phyloP scores from a whole-genome alignment of 805 yeast species.

The Starmerella powellii region DNA sequence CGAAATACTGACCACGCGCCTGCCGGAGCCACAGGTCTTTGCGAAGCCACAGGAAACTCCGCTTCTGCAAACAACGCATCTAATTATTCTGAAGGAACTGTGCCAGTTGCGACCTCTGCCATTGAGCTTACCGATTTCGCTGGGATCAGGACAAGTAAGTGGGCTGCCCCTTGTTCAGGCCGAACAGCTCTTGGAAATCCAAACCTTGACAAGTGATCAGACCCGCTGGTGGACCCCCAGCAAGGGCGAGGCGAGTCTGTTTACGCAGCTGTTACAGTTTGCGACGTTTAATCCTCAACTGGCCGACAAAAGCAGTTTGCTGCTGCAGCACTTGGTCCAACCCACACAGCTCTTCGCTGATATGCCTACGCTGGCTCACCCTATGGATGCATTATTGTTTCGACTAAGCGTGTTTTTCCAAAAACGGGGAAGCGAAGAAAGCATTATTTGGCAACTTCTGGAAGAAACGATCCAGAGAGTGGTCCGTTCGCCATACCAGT shows the following conservation, averaged over 20 bases:
- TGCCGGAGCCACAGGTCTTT: conserved; percentile 29
- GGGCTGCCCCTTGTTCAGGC: conserved; percentile 24
- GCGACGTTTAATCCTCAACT: conserved; percentile 30
- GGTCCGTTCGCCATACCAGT: conserved; percentile 69
- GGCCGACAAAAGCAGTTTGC: conserved; percentile 36
- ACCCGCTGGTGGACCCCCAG: conserved; percentile 71
- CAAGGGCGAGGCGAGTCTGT: conserved; percentile 42
- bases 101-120: conserved; percentile 11
- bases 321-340: conserved; percentile 39
- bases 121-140: conserved; percentile 4
- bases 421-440: neutral
- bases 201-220: conserved; percentile 40
- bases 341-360: conserved; percentile 45
- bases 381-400: conserved; percentile 42
- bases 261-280: conserved; percentile 51
- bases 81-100: conserved; percentile 10
- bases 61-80: conserved; percentile 13
- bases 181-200: conserved; percentile 45
- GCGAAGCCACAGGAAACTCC: conserved; percentile 6
- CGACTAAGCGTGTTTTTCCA: conserved; percentile 32
- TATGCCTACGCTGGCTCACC: conserved; percentile 36
- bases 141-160: conserved; percentile 12
- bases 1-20: conserved; percentile 26
- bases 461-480: conserved; percentile 69
- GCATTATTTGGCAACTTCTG: conserved; percentile 44